phyloP scores from a whole-genome alignment of 2,329 filamentous ascomycete genomes.

The Sporothrix mexicana region DNA sequence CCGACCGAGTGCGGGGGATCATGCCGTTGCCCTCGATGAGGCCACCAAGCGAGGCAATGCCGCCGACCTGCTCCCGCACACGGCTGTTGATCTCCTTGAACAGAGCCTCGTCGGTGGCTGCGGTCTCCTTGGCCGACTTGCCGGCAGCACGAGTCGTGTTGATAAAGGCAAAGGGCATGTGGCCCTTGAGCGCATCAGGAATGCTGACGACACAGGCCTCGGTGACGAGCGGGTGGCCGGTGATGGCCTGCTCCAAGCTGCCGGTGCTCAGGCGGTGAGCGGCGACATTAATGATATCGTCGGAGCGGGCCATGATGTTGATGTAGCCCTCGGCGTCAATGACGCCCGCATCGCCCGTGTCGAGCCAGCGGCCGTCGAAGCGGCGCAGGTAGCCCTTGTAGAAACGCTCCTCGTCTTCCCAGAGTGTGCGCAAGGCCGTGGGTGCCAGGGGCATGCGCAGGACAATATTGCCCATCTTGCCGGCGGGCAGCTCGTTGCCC shows the following conservation, averaged over 20 bases:
- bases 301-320: slow-evolving; percentile 67
- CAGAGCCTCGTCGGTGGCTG: slow-evolving; percentile 43
- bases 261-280: slow-evolving; percentile 89
- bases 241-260: slow-evolving; percentile 88
- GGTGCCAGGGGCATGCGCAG: slow-evolving; percentile 81
- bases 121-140: background rate
- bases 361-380: slow-evolving; percentile 82
- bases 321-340: slow-evolving; percentile 76
- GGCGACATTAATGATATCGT: slow-evolving; percentile 96
- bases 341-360: slow-evolving; percentile 89
- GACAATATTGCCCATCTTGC: slow-evolving; percentile 90
- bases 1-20: slow-evolving; percentile 91
- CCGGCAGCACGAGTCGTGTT: slow-evolving; percentile 53
- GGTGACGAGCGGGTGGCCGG: slow-evolving; percentile 76
- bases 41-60: slow-evolving; percentile 84
- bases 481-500: slow-evolving; percentile 71
- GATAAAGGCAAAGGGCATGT: slow-evolving; percentile 89
- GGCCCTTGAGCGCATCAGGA: slow-evolving; percentile 84
- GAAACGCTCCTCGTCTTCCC: slow-evolving; percentile 84
- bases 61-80: slow-evolving; percentile 81
- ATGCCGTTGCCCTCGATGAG: slow-evolving; percentile 84
- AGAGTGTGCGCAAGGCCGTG: slow-evolving; percentile 83
- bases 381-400: slow-evolving; percentile 83
- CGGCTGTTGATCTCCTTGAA: slow-evolving; percentile 70
- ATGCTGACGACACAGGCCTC: slow-evolving; percentile 88